Conservation (phyloP, 108 stramenopile species). For the Fragilaria crotonensis region DNA sequence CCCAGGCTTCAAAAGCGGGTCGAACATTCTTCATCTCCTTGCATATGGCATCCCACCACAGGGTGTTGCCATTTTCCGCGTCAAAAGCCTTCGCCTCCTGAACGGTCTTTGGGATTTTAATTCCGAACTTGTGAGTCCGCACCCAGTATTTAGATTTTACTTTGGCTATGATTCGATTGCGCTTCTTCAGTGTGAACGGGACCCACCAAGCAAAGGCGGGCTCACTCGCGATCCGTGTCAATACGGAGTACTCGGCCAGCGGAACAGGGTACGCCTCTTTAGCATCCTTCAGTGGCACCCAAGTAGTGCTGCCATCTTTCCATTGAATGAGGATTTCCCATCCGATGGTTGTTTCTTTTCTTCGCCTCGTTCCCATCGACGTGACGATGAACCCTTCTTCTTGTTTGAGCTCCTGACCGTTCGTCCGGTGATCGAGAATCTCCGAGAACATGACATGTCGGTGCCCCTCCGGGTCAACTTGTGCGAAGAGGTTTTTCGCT, state of each 20-base stretch:
- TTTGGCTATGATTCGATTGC: slow-evolving; percentile 16
- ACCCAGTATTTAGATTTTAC: slow-evolving; percentile 21
- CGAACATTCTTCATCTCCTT: no score
- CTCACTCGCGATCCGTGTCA: slow-evolving; percentile 3
- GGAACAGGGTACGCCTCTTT: slow-evolving; percentile 19
- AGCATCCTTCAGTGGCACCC: slow-evolving; percentile 8
- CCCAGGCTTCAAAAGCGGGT: no score
- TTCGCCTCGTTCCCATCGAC: neutral
- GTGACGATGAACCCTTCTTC: slow-evolving; percentile 4
- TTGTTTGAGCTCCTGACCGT: no score
- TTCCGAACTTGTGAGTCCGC: no score
- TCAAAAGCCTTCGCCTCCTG: slow-evolving; percentile 16
- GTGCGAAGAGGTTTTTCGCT: slow-evolving; percentile 15
- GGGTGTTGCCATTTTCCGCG: slow-evolving; percentile 8
- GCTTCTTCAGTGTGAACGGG: neutral
- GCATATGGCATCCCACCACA: no score
- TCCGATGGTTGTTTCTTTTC: neutral
- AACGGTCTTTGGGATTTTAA: slow-evolving; percentile 17
- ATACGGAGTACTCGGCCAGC: slow-evolving; percentile 23
- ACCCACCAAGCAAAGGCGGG: slow-evolving; percentile 31
- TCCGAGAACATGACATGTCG: slow-evolving; percentile 15
- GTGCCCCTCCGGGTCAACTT: slow-evolving; percentile 12
- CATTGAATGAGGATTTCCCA: slow-evolving; percentile 2
- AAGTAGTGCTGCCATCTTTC: slow-evolving; percentile 4
- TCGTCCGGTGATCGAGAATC: slow-evolving; percentile 23